These are phyloP conservation scores for Monascus ruber DNA, from an alignment of 2,329 filamentous ascomycete species.

Conservation along the genomic window DNA sequence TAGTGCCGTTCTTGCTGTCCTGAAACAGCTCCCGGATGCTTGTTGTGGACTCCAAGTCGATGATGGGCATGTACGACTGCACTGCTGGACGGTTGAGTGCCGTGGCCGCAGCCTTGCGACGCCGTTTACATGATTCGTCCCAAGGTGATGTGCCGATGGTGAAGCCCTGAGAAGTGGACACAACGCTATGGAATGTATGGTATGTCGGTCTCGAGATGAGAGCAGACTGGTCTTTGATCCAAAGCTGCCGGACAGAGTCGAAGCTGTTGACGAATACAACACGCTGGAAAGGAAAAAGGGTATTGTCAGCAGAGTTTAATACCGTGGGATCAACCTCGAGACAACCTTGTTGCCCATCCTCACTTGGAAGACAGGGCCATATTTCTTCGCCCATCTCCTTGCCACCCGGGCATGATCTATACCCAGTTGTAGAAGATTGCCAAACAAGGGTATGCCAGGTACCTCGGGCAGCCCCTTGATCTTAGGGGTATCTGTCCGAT, in stretches of 20 bases:
- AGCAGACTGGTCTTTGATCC: slow-evolving; percentile 68
- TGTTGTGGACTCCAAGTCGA: slow-evolving; percentile 62
- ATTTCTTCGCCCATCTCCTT: slow-evolving; percentile 48
- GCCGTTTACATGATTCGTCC: slow-evolving; percentile 67
- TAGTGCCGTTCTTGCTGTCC: slow-evolving; percentile 50
- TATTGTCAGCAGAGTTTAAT: not conserved
- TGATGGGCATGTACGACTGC: slow-evolving; percentile 70
- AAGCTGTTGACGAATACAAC: slow-evolving; percentile 72
- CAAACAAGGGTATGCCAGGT: slow-evolving; percentile 51
- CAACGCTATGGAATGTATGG: slow-evolving; percentile 71
- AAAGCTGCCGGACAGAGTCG: slow-evolving; percentile 58
- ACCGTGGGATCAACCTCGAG: slow-evolving; percentile 3
- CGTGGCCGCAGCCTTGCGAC: slow-evolving; percentile 67
- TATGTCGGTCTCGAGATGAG: slow-evolving; percentile 67
- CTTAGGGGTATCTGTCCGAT: slow-evolving; percentile 46
- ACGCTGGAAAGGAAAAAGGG: slow-evolving; percentile 30
- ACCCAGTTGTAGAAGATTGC: slow-evolving; percentile 51
- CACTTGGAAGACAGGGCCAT: slow-evolving; percentile 55
- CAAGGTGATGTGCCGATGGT: slow-evolving; percentile 77
- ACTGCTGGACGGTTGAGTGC: slow-evolving; percentile 66
- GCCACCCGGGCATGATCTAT: slow-evolving; percentile 45
- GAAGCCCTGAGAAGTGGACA: slow-evolving; percentile 65
- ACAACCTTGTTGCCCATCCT: slow-evolving; percentile 52
- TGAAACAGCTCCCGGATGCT: slow-evolving; percentile 61
- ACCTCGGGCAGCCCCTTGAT: slow-evolving; percentile 53